These are phyloP conservation scores for Rhizopus arrhizus DNA, from an alignment of 371 early-diverging fungal species.

Conservation along the genomic window DNA sequence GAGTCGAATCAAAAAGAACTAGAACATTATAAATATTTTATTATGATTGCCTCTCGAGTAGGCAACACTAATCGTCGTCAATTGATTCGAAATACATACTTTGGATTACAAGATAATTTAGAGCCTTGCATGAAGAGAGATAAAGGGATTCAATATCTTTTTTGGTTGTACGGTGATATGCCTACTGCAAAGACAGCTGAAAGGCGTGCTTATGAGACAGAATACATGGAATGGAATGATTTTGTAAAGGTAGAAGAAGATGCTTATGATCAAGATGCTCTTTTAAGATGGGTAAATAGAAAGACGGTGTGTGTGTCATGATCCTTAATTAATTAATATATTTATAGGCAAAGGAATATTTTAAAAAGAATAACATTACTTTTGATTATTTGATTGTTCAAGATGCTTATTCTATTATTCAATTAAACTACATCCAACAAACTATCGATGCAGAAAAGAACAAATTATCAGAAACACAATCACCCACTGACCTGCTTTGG, in stretches of 20 bases:
- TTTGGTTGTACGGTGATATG: constrained; percentile 55
- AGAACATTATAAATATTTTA: constrained; percentile 47
- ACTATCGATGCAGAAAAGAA: constrained; percentile 19
- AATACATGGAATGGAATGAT: constrained; percentile 61
- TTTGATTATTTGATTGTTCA: constrained; percentile 47
- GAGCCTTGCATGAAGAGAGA: constrained; percentile 57
- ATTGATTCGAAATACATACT: constrained; percentile 55
- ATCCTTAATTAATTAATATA: constrained; percentile 9
- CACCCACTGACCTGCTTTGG: constrained; percentile 32
- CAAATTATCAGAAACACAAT: constrained; percentile 10
- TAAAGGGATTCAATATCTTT: constrained; percentile 48
- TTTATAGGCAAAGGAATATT: constrained; percentile 16
- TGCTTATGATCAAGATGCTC: constrained; percentile 35
- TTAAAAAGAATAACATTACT: constrained; percentile 29
- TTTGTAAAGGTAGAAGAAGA: constrained; percentile 27
- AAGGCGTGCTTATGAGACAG: constrained; percentile 53
- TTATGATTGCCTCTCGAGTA: constrained; percentile 55
- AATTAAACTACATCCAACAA: constrained; percentile 27
- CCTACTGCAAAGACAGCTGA: constrained; percentile 28
- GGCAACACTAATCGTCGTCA: constrained; percentile 45
- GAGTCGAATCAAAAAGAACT: constrained; percentile 4
- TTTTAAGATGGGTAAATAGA: constrained; percentile 44
- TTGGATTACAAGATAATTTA: constrained; percentile 55
- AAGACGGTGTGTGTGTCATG: neutral
- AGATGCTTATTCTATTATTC: constrained; percentile 39